phyloP scores from a whole-genome alignment of 345 rosid genomes.

The Ceriops tagal region DNA sequence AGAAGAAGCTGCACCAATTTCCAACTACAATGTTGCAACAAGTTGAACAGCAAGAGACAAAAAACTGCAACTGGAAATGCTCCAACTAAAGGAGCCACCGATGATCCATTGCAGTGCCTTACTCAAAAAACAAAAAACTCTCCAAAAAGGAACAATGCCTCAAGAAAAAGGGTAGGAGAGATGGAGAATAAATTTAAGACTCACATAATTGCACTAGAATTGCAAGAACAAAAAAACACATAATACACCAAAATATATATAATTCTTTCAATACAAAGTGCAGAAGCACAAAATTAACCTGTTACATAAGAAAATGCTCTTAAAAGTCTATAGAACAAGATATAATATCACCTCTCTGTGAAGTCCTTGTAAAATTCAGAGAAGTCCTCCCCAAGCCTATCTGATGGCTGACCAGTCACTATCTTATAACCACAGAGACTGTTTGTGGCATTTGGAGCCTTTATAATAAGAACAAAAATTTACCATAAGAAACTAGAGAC shows the following conservation, averaged over 20 bases:
- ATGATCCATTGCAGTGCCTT: no score
- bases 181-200: not conserved
- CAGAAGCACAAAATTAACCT: constrained; percentile 2
- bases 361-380: constrained; percentile 81
- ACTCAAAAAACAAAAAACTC: no score
- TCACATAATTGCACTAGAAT: not conserved
- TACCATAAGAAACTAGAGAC: constrained; percentile 10
- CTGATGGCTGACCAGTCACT: constrained; percentile 97
- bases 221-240: not conserved
- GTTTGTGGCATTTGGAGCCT: constrained; percentile 98
- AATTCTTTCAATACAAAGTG: not conserved
- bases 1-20: no score
- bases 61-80: no score
- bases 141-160: no score
- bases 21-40: no score
- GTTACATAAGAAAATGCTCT: not conserved
- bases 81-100: no score
- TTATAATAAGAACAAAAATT: constrained; percentile 24
- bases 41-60: no score
- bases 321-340: not conserved
- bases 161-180: no score
- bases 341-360: constrained; percentile 59
- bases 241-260: no score
- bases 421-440: constrained; percentile 94
- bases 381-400: constrained; percentile 96